phyloP scores from a whole-genome alignment of 768 basidiomycete genomes.

The Lyophyllum shimeji region DNA sequence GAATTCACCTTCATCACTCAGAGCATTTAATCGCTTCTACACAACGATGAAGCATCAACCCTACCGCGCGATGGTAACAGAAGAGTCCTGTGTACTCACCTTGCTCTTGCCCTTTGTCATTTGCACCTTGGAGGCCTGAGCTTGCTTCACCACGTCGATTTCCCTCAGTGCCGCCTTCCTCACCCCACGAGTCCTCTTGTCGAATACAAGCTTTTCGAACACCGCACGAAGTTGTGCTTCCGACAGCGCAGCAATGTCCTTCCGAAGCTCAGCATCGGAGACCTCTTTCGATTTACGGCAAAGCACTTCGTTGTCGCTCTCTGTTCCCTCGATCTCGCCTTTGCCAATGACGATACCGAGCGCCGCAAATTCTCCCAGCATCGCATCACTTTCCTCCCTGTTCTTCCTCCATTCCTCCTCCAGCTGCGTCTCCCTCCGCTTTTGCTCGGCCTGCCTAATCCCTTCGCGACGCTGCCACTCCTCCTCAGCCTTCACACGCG shows the following conservation, averaged over 20 bases:
- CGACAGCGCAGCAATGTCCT: slow-evolving; percentile 7
- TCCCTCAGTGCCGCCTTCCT: slow-evolving; percentile 6
- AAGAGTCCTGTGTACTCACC: no score
- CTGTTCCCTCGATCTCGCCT: background rate
- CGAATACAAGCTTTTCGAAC: slow-evolving; percentile 9
- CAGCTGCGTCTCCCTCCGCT: background rate
- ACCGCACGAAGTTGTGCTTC: slow-evolving; percentile 7
- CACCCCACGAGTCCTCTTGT: slow-evolving; percentile 2
- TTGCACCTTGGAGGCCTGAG: background rate
- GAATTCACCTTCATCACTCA: slow-evolving; percentile 8
- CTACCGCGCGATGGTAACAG: no score
- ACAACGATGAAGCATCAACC: background rate
- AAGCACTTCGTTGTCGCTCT: background rate
- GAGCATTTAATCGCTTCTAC: slow-evolving; percentile 1
- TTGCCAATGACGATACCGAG: slow-evolving; percentile 3
- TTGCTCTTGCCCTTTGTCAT: background rate
- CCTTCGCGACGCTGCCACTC: slow-evolving; percentile 6
- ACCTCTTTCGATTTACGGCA: background rate
- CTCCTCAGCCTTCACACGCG: slow-evolving; percentile 11
- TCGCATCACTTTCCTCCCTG: slow-evolving; percentile 10
- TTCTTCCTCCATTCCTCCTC: slow-evolving; percentile 7
- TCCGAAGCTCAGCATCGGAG: slow-evolving; percentile 3
- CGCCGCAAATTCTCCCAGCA: slow-evolving; percentile 13
- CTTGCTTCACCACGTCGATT: background rate
- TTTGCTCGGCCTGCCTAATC: background rate